phyloP scores from a whole-genome alignment of 2,329 filamentous ascomycete genomes.

The Pseudogymnoascus sp. region DNA sequence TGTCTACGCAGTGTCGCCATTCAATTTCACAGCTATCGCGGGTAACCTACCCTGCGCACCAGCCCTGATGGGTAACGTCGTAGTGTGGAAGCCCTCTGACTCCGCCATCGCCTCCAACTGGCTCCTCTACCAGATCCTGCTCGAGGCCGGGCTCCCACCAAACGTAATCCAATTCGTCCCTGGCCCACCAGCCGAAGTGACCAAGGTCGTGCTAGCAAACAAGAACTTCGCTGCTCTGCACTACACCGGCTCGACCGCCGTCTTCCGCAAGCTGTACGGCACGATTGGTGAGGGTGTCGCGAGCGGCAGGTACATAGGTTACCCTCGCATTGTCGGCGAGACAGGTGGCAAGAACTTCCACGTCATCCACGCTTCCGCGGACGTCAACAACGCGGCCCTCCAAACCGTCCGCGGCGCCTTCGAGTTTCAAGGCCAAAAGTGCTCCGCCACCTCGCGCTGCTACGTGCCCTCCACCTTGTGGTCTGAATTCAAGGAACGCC shows the following conservation, averaged over 20 bases:
- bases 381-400: conserved; percentile 67
- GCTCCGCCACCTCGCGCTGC: conserved; percentile 70
- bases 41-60: conserved; percentile 78
- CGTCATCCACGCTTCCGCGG: conserved; percentile 66
- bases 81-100: conserved; percentile 94
- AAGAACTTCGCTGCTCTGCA: conserved; percentile 81
- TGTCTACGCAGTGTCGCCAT: conserved; percentile 87
- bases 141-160: conserved; percentile 81
- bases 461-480: conserved; percentile 72
- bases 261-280: conserved; percentile 83
- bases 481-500: conserved; percentile 58
- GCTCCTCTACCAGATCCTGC: conserved; percentile 79
- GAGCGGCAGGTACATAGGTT: conserved; percentile 71
- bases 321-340: conserved; percentile 83
- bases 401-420: conserved; percentile 82
- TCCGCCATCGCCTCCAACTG: conserved; percentile 83
- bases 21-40: conserved; percentile 95
- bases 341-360: conserved; percentile 95
- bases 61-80: conserved; percentile 85
- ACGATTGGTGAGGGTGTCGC: conserved; percentile 75
- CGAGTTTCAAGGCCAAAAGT: conserved; percentile 88
- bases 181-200: conserved; percentile 77
- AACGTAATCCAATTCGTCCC: conserved; percentile 92
- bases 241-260: conserved; percentile 86
- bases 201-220: conserved; percentile 66